These are phyloP conservation scores for Phialophora tarda DNA, from an alignment of 2,329 filamentous ascomycete genomes.

Conservation along the genomic window DNA sequence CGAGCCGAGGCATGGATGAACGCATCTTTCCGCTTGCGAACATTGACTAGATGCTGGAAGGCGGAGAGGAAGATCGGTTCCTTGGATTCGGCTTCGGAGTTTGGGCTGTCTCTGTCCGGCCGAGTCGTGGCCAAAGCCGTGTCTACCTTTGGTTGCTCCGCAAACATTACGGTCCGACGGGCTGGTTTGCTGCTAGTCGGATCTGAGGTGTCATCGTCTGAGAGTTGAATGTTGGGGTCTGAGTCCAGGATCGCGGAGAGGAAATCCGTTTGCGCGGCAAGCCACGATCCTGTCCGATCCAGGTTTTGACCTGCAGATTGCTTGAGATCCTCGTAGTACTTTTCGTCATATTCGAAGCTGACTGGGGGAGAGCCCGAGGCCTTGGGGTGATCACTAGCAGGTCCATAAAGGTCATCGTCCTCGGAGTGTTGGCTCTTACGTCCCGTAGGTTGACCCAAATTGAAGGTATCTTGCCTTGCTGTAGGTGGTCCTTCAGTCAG, in stretches of 20 bases:
- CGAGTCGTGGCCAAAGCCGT: constrained; percentile 12
- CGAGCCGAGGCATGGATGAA: constrained; percentile 85
- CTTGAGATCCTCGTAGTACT: constrained; percentile 75
- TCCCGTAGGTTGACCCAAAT: constrained; percentile 12
- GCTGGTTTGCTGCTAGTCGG: not conserved
- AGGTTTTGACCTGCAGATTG: constrained; percentile 73
- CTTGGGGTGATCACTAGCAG: constrained; percentile 24
- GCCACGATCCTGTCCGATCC: constrained; percentile 85
- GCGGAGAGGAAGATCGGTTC: constrained; percentile 88
- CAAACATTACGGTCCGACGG: constrained; percentile 25
- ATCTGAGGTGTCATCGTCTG: constrained; percentile 20
- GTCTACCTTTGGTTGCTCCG: constrained; percentile 22
- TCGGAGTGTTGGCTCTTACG: constrained; percentile 25
- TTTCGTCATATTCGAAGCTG: constrained; percentile 73
- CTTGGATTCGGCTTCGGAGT: constrained; percentile 52
- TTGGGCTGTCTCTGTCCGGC: constrained; percentile 52
- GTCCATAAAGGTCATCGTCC: constrained; percentile 38
- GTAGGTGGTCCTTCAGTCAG: constrained; percentile 69
- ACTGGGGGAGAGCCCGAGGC: constrained; percentile 39
- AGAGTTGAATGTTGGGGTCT: constrained; percentile 50
- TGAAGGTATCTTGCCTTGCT: constrained; percentile 53
- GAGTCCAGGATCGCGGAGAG: constrained; percentile 68
- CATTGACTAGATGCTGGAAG: constrained; percentile 75
- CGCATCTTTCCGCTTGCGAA: constrained; percentile 70
- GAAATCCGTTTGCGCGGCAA: constrained; percentile 79